Evolutionary conservation across 495 filamentous ascomycete species (phyloP).

Genomic region (Aspergillus nanangensis): DNA sequence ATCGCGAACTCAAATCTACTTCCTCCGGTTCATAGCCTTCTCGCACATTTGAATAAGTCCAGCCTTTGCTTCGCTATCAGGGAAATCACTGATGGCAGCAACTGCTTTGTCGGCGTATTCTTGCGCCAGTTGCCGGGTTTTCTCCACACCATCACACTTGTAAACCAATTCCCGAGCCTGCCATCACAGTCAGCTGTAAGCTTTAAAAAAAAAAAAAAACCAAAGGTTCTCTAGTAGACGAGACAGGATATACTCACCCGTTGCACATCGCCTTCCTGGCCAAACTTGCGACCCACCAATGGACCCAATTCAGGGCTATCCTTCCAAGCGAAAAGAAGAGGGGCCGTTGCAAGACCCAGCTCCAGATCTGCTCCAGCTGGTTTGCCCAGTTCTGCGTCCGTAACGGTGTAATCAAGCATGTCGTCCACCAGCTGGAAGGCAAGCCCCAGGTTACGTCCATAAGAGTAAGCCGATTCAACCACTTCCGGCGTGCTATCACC

Average conservation of each 20-base stretch:
- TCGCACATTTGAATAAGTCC: conserved; percentile 89
- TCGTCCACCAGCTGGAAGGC: conserved; percentile 99
- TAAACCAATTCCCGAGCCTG: conserved; percentile 83
- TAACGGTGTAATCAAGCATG: conserved; percentile 93
- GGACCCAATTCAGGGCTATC: conserved; percentile 76
- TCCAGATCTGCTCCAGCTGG: conserved; percentile 92
- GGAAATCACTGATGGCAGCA: conserved; percentile 73
- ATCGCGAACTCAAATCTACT: conserved; percentile 42
- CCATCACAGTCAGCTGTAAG: conserved; percentile 7
- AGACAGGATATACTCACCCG: conserved; percentile 53
- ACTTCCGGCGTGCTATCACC: conserved; percentile 72
- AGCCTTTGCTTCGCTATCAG: conserved; percentile 85
- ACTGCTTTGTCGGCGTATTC: conserved; percentile 89
- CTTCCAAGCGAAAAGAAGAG: conserved; percentile 94
- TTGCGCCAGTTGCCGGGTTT: conserved; percentile 83
- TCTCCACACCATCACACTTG: conserved; percentile 79
- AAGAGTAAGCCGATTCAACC: conserved; percentile 85
- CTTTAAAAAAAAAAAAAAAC: background rate
- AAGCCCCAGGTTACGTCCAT: conserved; percentile 87
- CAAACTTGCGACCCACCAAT: conserved; percentile 89
- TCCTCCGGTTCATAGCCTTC: conserved; percentile 85
- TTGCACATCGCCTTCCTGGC: conserved; percentile 73
- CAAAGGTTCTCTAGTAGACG: background rate
- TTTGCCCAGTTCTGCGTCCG: conserved; percentile 80
- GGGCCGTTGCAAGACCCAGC: conserved; percentile 91